Conservation (phyloP, 2,329 filamentous ascomycete genomes). For the Aureobasidium uvarum region DNA sequence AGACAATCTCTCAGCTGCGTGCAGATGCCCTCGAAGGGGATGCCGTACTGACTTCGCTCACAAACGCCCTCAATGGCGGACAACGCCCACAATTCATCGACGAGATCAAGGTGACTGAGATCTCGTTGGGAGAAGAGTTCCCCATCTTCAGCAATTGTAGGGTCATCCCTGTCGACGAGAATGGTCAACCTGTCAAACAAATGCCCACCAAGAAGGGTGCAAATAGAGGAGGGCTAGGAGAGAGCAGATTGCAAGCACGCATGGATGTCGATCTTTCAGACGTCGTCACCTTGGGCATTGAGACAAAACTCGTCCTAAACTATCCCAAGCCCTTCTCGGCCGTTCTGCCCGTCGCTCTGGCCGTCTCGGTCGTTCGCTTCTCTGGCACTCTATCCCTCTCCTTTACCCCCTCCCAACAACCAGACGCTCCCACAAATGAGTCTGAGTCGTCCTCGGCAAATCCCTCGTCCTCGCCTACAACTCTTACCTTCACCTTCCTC, state of each 20-base stretch:
- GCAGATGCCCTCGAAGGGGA: slow-evolving; percentile 90
- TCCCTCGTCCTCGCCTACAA: slow-evolving; percentile 54
- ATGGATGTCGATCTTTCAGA: slow-evolving; percentile 98
- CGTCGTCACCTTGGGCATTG: slow-evolving; percentile 89
- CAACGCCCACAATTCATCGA: slow-evolving; percentile 86
- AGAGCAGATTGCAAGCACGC: slow-evolving; percentile 79
- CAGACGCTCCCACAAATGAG: slow-evolving; percentile 23
- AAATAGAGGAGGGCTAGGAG: slow-evolving; percentile 56
- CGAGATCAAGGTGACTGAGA: slow-evolving; percentile 88
- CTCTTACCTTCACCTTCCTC: slow-evolving; percentile 90
- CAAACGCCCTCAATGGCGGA: slow-evolving; percentile 80
- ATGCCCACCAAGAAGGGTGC: slow-evolving; percentile 35
- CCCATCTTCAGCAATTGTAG: slow-evolving; percentile 98
- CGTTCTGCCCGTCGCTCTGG: slow-evolving; percentile 84
- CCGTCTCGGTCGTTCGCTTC: slow-evolving; percentile 89
- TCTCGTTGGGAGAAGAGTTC: slow-evolving; percentile 93
- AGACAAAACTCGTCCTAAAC: slow-evolving; percentile 91
- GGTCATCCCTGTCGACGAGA: slow-evolving; percentile 85
- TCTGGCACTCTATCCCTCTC: slow-evolving; percentile 92
- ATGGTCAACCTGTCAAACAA: slow-evolving; percentile 57
- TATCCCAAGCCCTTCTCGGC: slow-evolving; percentile 89
- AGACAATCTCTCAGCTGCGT: slow-evolving; percentile 93
- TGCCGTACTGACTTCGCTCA: slow-evolving; percentile 81
- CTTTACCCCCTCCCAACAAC: slow-evolving; percentile 68
- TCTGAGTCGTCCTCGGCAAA: slow-evolving; percentile 27